These are phyloP conservation scores for Metschnikowia continentalis DNA, from an alignment of 805 yeast genomes.

Conservation along the genomic window DNA sequence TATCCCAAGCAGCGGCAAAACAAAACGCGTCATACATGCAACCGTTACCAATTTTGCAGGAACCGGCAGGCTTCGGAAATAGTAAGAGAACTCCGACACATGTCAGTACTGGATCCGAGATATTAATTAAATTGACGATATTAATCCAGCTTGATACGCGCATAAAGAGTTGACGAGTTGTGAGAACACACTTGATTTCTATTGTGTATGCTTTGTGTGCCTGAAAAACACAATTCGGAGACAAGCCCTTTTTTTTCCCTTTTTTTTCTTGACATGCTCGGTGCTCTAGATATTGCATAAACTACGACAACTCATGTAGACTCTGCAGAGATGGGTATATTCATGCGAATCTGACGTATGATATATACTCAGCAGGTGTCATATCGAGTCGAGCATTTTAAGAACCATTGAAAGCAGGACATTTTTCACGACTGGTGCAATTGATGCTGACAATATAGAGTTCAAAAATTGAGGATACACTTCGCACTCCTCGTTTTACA, in stretches of 20 bases:
- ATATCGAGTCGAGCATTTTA: not conserved
- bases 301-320: not conserved
- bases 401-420: not conserved
- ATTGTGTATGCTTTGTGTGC: not conserved
- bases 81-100: not conserved
- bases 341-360: not conserved
- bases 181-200: not conserved
- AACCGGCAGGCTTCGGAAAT: conserved; percentile 1
- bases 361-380: not conserved
- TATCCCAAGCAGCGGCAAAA: not conserved
- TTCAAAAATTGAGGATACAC: not conserved
- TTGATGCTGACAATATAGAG: not conserved
- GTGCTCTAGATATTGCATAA: not conserved
- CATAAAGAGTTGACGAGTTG: not conserved
- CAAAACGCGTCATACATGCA: not conserved
- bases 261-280: not conserved
- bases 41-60: not conserved
- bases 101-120: not conserved
- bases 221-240: not conserved
- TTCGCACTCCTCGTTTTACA: not conserved
- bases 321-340: not conserved
- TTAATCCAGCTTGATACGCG: not conserved
- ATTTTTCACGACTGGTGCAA: not conserved
- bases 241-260: not conserved
- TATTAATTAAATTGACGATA: not conserved